phyloP scores from a whole-genome alignment of 441 rosid genomes.

The Sinapis alba region DNA sequence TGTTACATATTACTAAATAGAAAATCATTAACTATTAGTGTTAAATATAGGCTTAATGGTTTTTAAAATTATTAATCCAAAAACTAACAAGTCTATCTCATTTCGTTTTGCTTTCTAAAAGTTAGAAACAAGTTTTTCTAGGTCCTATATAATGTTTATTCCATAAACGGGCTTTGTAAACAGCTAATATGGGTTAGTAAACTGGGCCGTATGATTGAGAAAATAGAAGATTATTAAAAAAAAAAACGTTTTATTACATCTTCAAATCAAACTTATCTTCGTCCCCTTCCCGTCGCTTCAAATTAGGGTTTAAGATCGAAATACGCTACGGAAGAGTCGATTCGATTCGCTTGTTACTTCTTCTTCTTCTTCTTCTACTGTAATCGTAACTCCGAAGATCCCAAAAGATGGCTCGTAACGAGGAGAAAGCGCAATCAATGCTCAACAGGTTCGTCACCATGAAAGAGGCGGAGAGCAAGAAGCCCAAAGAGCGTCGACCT shows the following conservation, averaged over 20 bases:
- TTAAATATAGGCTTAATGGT: not conserved
- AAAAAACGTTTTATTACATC: too few species aligned
- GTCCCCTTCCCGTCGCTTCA: constrained; percentile 3
- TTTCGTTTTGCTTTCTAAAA: not conserved
- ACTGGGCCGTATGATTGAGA: constrained; percentile 13
- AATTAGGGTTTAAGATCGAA: constrained; percentile 35
- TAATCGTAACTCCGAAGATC: constrained; percentile 23
- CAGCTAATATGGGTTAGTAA: not conserved
- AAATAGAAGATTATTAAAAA: not conserved
- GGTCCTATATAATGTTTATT: not conserved
- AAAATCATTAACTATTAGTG: not conserved
- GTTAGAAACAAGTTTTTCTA: not conserved
- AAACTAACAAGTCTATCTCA: not conserved
- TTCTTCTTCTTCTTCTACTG: not conserved
- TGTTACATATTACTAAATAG: not conserved
- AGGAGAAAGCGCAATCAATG: constrained; percentile 98
- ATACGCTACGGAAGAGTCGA: constrained; percentile 2
- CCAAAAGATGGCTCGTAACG: constrained; percentile 90
- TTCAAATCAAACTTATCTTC: not conserved
- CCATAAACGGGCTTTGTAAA: not conserved
- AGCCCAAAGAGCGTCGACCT: constrained; percentile 89
- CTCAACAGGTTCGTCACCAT: constrained; percentile 77
- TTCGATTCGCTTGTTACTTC: not conserved
- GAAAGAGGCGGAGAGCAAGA: constrained; percentile 82
- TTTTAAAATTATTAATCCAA: not conserved